phyloP scores from a whole-genome alignment of 495 filamentous ascomycete species.

The Hyaloscypha variabilis region DNA sequence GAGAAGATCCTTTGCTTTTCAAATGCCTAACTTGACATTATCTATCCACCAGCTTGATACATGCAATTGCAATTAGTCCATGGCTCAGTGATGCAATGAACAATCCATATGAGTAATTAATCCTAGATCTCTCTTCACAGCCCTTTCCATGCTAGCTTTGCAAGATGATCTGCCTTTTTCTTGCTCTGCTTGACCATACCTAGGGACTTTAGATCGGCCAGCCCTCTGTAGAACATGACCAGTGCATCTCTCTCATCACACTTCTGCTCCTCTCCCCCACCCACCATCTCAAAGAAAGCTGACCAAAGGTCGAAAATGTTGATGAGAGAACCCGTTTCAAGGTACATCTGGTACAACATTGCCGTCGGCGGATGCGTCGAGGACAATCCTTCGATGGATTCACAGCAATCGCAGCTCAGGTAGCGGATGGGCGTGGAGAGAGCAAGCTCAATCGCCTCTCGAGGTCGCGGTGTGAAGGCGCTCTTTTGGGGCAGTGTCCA shows the following conservation, averaged over 20 bases:
- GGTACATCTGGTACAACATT: conserved; percentile 87
- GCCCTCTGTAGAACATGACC: conserved; percentile 75
- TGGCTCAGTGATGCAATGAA: not conserved
- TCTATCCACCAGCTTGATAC: conserved; percentile 5
- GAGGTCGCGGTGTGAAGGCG: conserved; percentile 77
- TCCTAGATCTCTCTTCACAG: conserved; percentile 20
- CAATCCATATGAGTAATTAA: not conserved
- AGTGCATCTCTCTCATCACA: conserved; percentile 56
- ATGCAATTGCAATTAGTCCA: not conserved
- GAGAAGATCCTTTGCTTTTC: not conserved
- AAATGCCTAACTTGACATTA: no score
- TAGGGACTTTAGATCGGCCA: conserved; percentile 83
- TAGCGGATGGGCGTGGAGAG: conserved; percentile 84
- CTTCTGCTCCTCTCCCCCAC: conserved; percentile 58
- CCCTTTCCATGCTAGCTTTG: conserved; percentile 59
- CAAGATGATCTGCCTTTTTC: conserved; percentile 89
- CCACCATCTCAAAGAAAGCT: conserved; percentile 78
- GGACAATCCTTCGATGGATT: conserved; percentile 49
- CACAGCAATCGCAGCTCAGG: conserved; percentile 73
- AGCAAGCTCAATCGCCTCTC: conserved; percentile 79
- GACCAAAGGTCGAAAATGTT: conserved; percentile 91
- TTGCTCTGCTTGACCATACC: conserved; percentile 87
- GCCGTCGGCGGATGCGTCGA: conserved; percentile 75
- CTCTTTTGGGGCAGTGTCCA: conserved; percentile 77
- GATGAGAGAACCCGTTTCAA: conserved; percentile 84